Evolutionary conservation across 441 rosid species (phyloP).

Genomic region (Adansonia grandidieri): DNA sequence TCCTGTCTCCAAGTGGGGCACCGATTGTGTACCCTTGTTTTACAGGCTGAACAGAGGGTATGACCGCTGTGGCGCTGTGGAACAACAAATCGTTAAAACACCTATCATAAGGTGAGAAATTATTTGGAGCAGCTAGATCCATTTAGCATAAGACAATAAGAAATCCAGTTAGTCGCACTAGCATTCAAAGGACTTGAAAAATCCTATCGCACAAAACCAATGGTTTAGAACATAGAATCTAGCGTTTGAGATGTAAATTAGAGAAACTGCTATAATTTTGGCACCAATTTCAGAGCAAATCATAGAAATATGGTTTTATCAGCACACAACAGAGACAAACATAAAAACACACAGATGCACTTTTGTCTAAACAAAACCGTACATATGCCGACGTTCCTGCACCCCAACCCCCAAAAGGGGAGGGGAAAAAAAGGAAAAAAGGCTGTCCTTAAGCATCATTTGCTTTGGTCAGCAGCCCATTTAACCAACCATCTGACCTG

Average conservation of each 20-base stretch:
- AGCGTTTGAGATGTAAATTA: neutral
- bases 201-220: neutral
- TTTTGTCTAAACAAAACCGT: neutral
- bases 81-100: constrained; percentile 3
- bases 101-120: neutral
- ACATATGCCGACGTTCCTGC: neutral
- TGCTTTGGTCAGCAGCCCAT: neutral
- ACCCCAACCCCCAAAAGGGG: neutral
- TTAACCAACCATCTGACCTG: constrained; percentile 15
- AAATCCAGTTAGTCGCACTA: neutral
- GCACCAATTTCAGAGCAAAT: neutral
- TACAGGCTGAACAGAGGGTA: constrained; percentile 96
- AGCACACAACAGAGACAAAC: neutral
- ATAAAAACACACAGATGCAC: neutral
- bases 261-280: neutral
- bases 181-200: neutral
- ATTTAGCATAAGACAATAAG: neutral
- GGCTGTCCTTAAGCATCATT: neutral
- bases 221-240: neutral
- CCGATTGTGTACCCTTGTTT: constrained; percentile 85
- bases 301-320: neutral
- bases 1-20: constrained; percentile 98
- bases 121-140: neutral
- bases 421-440: neutral
- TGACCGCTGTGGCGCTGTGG: constrained; percentile 97